Conservation (phyloP, 2,329 filamentous ascomycete genomes). For the Diplodia sapinea region DNA sequence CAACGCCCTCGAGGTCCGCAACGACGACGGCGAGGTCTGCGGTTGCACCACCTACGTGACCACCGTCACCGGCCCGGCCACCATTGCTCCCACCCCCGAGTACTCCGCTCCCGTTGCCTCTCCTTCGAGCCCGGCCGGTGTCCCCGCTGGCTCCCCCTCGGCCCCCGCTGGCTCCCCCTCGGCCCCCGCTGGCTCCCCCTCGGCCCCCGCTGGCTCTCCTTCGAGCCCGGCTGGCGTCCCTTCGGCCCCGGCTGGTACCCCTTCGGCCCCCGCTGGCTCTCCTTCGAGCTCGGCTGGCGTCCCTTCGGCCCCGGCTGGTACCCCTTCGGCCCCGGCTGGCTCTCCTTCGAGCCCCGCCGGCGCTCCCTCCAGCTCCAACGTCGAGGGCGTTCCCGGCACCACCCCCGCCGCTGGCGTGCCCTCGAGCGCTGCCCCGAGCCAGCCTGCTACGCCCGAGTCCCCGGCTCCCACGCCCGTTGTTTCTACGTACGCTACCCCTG, state of each 20-base stretch:
- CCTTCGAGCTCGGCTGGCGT: slow-evolving; percentile 4
- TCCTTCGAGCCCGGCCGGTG: slow-evolving; percentile 33
- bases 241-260: no score
- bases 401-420: not conserved
- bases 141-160: slow-evolving; percentile 33
- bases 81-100: slow-evolving; percentile 41
- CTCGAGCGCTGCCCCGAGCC: slow-evolving; percentile 37
- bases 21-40: slow-evolving; percentile 58
- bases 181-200: slow-evolving; percentile 2
- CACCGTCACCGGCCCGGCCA: slow-evolving; percentile 71
- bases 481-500: slow-evolving; percentile 66
- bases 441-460: slow-evolving; percentile 37
- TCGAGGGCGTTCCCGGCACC: not conserved
- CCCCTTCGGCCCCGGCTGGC: slow-evolving; percentile 11
- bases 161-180: not conserved
- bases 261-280: not conserved
- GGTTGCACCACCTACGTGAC: slow-evolving; percentile 77
- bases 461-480: slow-evolving; percentile 51
- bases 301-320: slow-evolving; percentile 33
- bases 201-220: not conserved
- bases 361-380: not conserved
- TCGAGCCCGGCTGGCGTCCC: slow-evolving; percentile 5
- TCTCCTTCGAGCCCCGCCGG: slow-evolving; percentile 6
- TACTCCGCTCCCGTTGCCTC: slow-evolving; percentile 4
- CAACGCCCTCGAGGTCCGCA: slow-evolving; percentile 46